Percentiles rank a stretch among this genome's conserved stretches.
phyloP scores from a whole-genome alignment of 2,329 filamentous ascomycete genomes.

The Aschersonia sp. region DNA sequence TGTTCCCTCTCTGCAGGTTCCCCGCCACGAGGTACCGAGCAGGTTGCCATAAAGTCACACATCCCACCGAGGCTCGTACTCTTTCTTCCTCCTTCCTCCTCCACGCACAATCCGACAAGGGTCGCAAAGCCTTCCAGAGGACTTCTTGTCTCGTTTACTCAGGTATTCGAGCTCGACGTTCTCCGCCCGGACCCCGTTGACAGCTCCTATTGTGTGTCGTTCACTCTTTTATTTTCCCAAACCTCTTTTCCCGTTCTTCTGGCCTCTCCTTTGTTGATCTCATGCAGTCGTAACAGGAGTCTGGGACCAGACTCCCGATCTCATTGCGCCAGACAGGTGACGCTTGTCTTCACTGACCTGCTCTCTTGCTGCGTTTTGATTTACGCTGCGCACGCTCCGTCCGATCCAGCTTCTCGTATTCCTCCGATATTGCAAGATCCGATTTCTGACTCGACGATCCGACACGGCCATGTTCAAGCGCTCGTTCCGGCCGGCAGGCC shows the following conservation, averaged over 20 bases:
- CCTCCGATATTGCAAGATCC: not conserved
- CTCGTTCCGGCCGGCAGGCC: slow-evolving; percentile 67
- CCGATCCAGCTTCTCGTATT: too few relatives aligned
- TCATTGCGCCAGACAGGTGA: not conserved
- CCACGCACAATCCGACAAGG: slow-evolving; percentile 37
- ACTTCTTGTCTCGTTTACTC: slow-evolving; percentile 34
- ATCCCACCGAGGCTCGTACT: slow-evolving; percentile 4
- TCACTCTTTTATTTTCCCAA: slow-evolving; percentile 15
- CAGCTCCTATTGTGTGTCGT: slow-evolving; percentile 21
- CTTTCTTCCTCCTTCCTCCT: slow-evolving; percentile 26
- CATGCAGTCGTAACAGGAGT: not conserved
- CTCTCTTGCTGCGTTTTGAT: slow-evolving; percentile 2
- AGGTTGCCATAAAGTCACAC: slow-evolving; percentile 4
- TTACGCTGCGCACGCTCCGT: too few relatives aligned
- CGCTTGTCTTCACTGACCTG: slow-evolving; percentile 1
- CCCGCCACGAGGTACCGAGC: slow-evolving; percentile 3
- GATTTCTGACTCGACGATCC: not conserved
- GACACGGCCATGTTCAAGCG: slow-evolving; percentile 72
- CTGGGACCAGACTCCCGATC: not conserved
- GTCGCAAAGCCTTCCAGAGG: slow-evolving; percentile 39
- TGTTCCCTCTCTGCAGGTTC: slow-evolving; percentile 4
- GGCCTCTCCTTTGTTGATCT: slow-evolving; percentile 31
- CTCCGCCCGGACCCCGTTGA: slow-evolving; percentile 41
- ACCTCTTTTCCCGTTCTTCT: slow-evolving; percentile 27
- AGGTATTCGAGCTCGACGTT: slow-evolving; percentile 19